These are phyloP conservation scores for Solanum chaucha DNA, from an alignment of 257 asterid genomes.

Conservation along the genomic window DNA sequence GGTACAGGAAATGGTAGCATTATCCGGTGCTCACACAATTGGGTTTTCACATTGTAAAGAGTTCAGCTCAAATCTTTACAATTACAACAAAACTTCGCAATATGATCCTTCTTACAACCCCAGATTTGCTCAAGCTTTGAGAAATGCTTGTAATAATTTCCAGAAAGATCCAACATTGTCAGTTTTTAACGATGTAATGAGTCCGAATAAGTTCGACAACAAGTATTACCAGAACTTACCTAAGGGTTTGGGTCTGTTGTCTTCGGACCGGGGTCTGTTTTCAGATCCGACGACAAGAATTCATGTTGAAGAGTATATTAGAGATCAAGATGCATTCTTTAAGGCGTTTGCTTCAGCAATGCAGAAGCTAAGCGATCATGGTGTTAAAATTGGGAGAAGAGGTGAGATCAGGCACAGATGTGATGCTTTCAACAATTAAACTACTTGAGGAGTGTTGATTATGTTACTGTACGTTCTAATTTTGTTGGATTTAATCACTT, in stretches of 20 bases:
- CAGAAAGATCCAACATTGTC: constrained; percentile 57
- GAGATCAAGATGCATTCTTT: constrained; percentile 50
- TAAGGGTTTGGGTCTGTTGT: constrained; percentile 58
- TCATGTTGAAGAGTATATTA: constrained; percentile 42
- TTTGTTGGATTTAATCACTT: not conserved
- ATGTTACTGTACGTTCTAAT: not conserved
- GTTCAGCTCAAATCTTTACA: constrained; percentile 56
- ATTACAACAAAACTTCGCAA: constrained; percentile 33
- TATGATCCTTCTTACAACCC: constrained; percentile 70
- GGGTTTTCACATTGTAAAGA: constrained; percentile 94
- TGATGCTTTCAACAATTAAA: constrained; percentile 60
- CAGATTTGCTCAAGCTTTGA: constrained; percentile 46
- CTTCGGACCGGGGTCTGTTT: constrained; percentile 53
- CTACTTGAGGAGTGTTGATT: not conserved
- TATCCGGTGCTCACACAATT: constrained; percentile 90
- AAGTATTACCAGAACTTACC: constrained; percentile 50
- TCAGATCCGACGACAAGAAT: constrained; percentile 48
- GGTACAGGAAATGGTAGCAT: constrained; percentile 71
- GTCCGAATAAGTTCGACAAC: constrained; percentile 71
- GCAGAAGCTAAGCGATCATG: constrained; percentile 64
- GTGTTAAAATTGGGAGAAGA: constrained; percentile 49
- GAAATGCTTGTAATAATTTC: constrained; percentile 52
- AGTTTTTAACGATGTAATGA: constrained; percentile 66
- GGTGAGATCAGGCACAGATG: constrained; percentile 94
- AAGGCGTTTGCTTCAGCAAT: constrained; percentile 70